Conservation (phyloP, 2,329 filamentous ascomycete species). For the Pyricularia sp. region DNA sequence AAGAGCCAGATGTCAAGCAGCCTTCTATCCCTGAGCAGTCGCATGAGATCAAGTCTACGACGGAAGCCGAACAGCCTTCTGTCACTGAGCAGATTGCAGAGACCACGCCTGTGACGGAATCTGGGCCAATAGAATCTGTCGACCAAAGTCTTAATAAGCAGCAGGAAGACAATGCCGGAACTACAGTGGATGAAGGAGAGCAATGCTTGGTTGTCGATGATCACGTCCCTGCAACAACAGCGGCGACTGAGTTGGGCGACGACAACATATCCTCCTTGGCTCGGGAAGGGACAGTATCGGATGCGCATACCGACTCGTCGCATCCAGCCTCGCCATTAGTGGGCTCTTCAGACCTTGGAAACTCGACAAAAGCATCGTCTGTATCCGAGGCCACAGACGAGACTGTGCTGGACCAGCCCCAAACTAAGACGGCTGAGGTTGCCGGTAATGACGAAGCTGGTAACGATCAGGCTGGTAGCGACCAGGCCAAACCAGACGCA, state of each 20-base stretch:
- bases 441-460: conserved; percentile 7
- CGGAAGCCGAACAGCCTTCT: background rate
- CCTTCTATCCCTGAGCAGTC: background rate
- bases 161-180: background rate
- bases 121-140: background rate
- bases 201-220: background rate
- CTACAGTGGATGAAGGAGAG: background rate
- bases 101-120: background rate
- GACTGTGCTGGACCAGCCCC: conserved; percentile 29
- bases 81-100: background rate
- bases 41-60: too few relatives aligned
- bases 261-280: background rate
- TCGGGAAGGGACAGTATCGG: conserved; percentile 31
- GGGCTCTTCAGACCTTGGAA: conserved; percentile 42
- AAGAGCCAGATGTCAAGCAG: background rate
- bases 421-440: conserved; percentile 9
- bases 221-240: background rate
- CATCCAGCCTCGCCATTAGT: conserved; percentile 46
- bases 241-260: background rate
- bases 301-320: conserved; percentile 41
- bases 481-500: background rate
- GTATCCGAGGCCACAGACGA: conserved; percentile 55
- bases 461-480: conserved; percentile 5
- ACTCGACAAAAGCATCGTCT: conserved; percentile 55
- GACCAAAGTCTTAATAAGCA: background rate